phyloP scores from a whole-genome alignment of 345 rosid genomes.

The Dipteronia dyeriana region DNA sequence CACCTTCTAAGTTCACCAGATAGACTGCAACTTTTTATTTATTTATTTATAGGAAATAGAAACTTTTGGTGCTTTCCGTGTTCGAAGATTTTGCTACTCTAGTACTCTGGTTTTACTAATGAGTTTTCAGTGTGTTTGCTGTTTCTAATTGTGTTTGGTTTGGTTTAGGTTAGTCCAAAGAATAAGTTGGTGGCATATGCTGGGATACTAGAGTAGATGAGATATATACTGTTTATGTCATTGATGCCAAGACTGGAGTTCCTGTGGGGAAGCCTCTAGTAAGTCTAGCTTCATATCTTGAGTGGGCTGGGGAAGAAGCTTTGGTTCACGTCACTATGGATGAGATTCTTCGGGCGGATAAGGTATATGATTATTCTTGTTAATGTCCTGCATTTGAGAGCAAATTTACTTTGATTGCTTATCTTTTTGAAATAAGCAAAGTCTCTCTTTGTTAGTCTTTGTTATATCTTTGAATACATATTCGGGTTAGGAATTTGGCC shows the following conservation, averaged over 20 bases:
- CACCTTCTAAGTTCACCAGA: not conserved
- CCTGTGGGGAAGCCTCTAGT: conserved; percentile 56
- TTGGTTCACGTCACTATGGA: conserved; percentile 86
- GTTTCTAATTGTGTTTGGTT: not conserved
- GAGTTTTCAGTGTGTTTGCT: not conserved
- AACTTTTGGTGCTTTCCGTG: conserved; percentile 59
- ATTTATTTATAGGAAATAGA: no score
- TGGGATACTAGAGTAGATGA: conserved; percentile 87
- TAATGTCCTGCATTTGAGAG: no score
- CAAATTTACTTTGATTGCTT: not conserved
- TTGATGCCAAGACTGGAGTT: conserved; percentile 59
- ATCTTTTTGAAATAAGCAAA: no score
- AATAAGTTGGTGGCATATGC: conserved; percentile 83
- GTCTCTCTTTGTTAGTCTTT: no score
- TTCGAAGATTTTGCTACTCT: conserved; percentile 1
- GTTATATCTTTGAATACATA: no score
- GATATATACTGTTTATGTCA: conserved; percentile 61
- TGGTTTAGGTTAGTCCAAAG: conserved; percentile 65
- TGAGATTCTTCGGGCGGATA: conserved; percentile 78
- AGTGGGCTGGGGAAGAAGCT: conserved; percentile 85
- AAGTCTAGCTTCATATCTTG: conserved; percentile 54
- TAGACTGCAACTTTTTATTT: not conserved
- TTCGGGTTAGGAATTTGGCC: no score
- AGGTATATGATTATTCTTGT: conserved; percentile 50
- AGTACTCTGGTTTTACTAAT: not conserved